Base-by-base conservation (phyloP, 129 eudicot species). In the Flaveria robusta region DNA sequence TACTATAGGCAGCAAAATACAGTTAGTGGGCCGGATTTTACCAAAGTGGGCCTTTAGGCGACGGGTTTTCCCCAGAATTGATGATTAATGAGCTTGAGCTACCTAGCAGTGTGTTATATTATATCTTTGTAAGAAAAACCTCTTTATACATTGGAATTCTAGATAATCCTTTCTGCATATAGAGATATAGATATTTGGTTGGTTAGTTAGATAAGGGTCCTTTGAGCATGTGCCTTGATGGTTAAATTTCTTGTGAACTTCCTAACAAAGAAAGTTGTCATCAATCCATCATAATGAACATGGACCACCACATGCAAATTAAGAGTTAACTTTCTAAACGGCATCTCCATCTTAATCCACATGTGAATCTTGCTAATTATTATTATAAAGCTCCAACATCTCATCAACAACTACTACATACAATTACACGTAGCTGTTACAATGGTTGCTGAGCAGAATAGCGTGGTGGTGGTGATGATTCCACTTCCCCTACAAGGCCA, bases 401-500 rank as follows among this genome's bases (percentile, higher is more conserved):
- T 27, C 3, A 64, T 26, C 49, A 60, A 71, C 39, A n/a, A n/a
- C n/a, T n/a, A n/a, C n/a, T n/a, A n/a, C n/a, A n/a, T n/a, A n/a
- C n/a, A n/a, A n/a, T n/a, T n/a, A n/a, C n/a, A n/a, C n/a, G n/a
- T n/a, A n/a, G n/a, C n/a, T n/a, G n/a, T n/a, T n/a, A n/a, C 66
- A 72, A 79, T 72, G 73, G 55, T 66, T 42, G 42, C n/a, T 29
- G 26, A 74, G 10, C 71, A 54, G 11, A 59, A 74, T 45, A 37
- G 22, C 16, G 81, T 80, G 26, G 73, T 68, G 7, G 85, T 86
- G 2, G 81, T 86, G 0, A 77, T 86, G 83, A 83, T 83, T 18
- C 87, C 90, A 23, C 74, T 86, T 9, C 87, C 89, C n/a, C 68
- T 77, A 52, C 89, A 86, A 51, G 89, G 89, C 68, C 89, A 86